Evolutionary conservation across 2,329 filamentous ascomycete genomes (phyloP).

Genomic region (Hypoxylon sp.): DNA sequence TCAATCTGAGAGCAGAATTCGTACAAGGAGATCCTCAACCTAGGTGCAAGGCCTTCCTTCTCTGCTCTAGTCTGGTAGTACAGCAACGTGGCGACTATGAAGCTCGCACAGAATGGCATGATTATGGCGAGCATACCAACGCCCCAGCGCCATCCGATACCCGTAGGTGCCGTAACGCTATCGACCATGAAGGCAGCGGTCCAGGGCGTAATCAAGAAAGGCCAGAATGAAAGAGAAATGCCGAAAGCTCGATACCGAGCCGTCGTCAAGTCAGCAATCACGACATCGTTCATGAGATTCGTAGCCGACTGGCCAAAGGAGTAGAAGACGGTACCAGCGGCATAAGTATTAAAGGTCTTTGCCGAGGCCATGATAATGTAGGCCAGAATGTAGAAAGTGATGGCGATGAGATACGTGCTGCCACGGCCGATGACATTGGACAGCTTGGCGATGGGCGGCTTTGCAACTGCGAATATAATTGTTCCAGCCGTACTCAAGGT

Average conservation of each 20-base stretch:
- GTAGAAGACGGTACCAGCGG: slow-evolving; percentile 71
- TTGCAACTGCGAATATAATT: slow-evolving; percentile 66
- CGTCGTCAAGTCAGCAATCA: slow-evolving; percentile 73
- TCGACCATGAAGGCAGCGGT: slow-evolving; percentile 65
- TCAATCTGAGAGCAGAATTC: slow-evolving; percentile 59
- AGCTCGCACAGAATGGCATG: slow-evolving; percentile 64
- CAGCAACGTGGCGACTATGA: slow-evolving; percentile 64
- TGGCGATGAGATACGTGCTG: slow-evolving; percentile 70
- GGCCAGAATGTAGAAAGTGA: slow-evolving; percentile 68
- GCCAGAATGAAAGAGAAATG: slow-evolving; percentile 64
- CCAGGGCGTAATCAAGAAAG: slow-evolving; percentile 66
- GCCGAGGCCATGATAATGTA: slow-evolving; percentile 72
- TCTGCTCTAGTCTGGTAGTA: slow-evolving; percentile 66
- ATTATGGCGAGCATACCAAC: slow-evolving; percentile 71
- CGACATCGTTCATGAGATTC: slow-evolving; percentile 73
- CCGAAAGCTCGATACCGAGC: slow-evolving; percentile 65
- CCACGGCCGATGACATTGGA: slow-evolving; percentile 74
- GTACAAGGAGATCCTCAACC: slow-evolving; percentile 47
- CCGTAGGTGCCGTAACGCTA: slow-evolving; percentile 55
- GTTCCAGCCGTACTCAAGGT: slow-evolving; percentile 53
- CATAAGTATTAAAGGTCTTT: slow-evolving; percentile 65
- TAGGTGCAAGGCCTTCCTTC: slow-evolving; percentile 59
- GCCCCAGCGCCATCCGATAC: slow-evolving; percentile 69
- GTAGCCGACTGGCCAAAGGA: slow-evolving; percentile 71
- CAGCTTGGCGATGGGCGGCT: slow-evolving; percentile 73